A percentile compares a stretch with the other conserved stretches of the same genome.
Evolutionary conservation across 495 filamentous ascomycete genomes (phyloP).

Genomic region (Aspergillus egyptiacus): DNA sequence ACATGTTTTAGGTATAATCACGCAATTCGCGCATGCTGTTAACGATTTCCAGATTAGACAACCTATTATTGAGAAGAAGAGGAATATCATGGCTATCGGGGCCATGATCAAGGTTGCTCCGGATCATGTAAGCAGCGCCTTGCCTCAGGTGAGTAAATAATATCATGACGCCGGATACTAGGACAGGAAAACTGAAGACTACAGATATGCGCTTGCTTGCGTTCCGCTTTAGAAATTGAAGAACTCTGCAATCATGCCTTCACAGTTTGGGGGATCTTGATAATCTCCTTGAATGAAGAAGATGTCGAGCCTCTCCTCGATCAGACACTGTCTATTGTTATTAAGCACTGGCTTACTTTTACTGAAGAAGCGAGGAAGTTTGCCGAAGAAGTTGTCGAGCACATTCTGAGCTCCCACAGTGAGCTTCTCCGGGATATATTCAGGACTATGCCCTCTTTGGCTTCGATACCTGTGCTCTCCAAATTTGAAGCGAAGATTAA

Average conservation of each 20-base stretch:
- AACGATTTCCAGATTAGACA: constrained; percentile 59
- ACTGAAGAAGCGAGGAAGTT: constrained; percentile 50
- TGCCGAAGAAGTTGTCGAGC: constrained; percentile 54
- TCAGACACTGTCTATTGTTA: constrained; percentile 80
- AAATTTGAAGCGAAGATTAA: constrained; percentile 58
- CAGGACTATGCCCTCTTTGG: constrained; percentile 70
- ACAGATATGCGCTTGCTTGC: constrained; percentile 80
- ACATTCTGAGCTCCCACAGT: constrained; percentile 57
- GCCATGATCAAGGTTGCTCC: constrained; percentile 77
- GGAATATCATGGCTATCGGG: constrained; percentile 74
- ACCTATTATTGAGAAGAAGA: constrained; percentile 60
- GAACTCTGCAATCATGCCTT: constrained; percentile 73
- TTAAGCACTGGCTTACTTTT: constrained; percentile 70
- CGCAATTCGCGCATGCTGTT: constrained; percentile 72
- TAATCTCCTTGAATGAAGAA: constrained; percentile 64
- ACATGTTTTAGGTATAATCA: constrained; percentile 84
- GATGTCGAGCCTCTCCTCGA: constrained; percentile 76
- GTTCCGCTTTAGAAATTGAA: constrained; percentile 69
- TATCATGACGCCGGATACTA: neutral
- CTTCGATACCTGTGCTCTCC: constrained; percentile 61
- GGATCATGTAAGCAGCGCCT: constrained; percentile 62
- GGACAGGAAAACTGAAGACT: constrained; percentile 7
- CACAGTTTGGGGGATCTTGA: constrained; percentile 73
- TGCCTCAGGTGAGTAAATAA: constrained; percentile 66
- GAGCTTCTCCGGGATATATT: constrained; percentile 56